Evolutionary conservation across 1,284 basidiomycete species (phyloP).

Genomic region (Cerrena zonata): DNA sequence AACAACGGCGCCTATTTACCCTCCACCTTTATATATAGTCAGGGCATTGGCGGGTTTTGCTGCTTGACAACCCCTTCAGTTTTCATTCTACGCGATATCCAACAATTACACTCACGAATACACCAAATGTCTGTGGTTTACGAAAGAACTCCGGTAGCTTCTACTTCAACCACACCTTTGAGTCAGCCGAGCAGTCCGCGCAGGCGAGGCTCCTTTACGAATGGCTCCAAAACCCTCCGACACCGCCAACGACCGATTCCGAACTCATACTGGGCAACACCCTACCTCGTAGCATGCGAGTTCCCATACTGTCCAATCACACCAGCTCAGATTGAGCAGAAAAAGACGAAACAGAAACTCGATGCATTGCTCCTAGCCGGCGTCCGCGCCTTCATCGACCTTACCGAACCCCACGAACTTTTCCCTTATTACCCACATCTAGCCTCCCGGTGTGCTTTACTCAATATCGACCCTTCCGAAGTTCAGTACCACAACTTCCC

Average conservation of each 20-base stretch:
- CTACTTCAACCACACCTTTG: background rate
- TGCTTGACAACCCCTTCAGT: too few relatives aligned
- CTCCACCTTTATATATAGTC: too few relatives aligned
- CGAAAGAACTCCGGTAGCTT: background rate
- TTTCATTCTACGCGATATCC: too few relatives aligned
- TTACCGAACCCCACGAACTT: conserved; percentile 69
- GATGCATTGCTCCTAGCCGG: conserved; percentile 64
- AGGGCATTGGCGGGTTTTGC: too few relatives aligned
- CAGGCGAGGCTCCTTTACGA: background rate
- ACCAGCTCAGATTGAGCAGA: conserved; percentile 28
- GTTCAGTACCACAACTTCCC: conserved; percentile 72
- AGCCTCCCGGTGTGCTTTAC: conserved; percentile 42
- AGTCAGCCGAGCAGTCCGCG: background rate
- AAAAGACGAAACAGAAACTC: conserved; percentile 51
- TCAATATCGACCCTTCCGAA: conserved; percentile 45
- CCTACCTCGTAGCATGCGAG: conserved; percentile 66
- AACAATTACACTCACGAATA: too few relatives aligned
- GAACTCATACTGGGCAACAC: conserved; percentile 77
- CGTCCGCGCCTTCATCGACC: conserved; percentile 72
- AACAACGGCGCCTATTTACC: too few relatives aligned
- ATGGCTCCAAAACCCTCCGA: conserved; percentile 2
- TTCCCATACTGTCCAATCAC: conserved; percentile 62
- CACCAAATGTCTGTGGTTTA: background rate
- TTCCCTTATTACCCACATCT: conserved; percentile 58
- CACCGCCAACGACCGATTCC: conserved; percentile 54